Evolutionary conservation across 2,329 filamentous ascomycete genomes (phyloP), one percentile per base, ranked within the genome.

Genomic region (Alternaria gaisen): DNA sequence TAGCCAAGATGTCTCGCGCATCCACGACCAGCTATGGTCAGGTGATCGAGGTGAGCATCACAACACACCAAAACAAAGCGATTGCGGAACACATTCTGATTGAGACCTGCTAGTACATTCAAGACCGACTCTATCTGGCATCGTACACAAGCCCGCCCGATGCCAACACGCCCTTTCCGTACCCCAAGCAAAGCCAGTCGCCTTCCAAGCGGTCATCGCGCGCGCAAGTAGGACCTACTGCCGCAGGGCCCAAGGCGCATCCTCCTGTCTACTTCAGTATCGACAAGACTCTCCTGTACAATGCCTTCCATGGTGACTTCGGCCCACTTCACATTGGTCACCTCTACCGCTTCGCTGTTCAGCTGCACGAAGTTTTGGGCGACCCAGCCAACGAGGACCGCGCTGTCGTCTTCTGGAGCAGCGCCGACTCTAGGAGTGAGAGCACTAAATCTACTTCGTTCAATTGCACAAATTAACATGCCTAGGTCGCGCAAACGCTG

Each of bases 261-360:
- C 81, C 89, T 56, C 95, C 95, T 1, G 94, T 92, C 77, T 99
- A 98, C 83, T 99, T 99, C 81, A 94, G 93, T 52, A 90, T 98
- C 69, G 95, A 99, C 77, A 92, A 97, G 76, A 90, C 85, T 41
- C 88, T 99, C 44, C 86, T 97, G 47, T 99, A 99, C 85, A 99
- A 99, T 80, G 94, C 94, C 32, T 99, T 99, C 81, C 94, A 98
- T 81, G 94, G 96, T 74, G 95, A 99, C 82, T 99, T 99, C 79
- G 95, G 95, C 72, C 95, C 95, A 73, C 85, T 99, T 61, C 95
- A 99, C 83, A 97, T 99, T 70, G 95, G 95, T 26, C 95, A 99
- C 79, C 84, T 99, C 41, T 99, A 98, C 84, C 88, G 95, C 65
- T 99, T 98, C 79, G 94, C 95, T 5, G 91, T 98, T 55, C 90